phyloP scores from a whole-genome alignment of 2,329 filamentous ascomycete genomes.

The Xylariaceae sp. region DNA sequence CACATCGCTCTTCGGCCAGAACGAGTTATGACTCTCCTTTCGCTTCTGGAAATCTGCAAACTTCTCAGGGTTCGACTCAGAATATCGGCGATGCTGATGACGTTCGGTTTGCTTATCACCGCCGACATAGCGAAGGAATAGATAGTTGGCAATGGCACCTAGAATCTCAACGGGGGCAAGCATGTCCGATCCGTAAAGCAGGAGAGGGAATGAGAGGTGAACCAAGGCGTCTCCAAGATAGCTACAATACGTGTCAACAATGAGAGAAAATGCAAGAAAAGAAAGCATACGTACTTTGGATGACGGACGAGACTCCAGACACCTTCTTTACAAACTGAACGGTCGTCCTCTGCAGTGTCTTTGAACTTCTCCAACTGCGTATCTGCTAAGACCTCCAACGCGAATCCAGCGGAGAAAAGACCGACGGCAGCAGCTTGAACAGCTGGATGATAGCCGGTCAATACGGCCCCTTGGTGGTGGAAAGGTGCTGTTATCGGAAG shows the following conservation, averaged over 20 bases:
- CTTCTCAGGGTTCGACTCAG: conserved; percentile 46
- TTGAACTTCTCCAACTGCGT: conserved; percentile 48
- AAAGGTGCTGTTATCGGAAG: conserved; percentile 55
- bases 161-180: conserved; percentile 52
- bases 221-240: conserved; percentile 59
- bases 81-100: conserved; percentile 50
- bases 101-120: conserved; percentile 54
- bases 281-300: conserved; percentile 49
- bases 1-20: conserved; percentile 53
- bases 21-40: conserved; percentile 52
- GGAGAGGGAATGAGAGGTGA: conserved; percentile 55
- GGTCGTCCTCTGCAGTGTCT: conserved; percentile 36
- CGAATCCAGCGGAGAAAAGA: conserved; percentile 53
- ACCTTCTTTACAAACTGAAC: conserved; percentile 48
- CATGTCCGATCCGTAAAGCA: conserved; percentile 51
- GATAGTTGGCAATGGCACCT: conserved; percentile 55
- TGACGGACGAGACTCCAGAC: conserved; percentile 60
- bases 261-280: background rate
- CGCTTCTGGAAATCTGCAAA: conserved; percentile 50
- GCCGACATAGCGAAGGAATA: conserved; percentile 53
- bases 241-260: conserved; percentile 32
- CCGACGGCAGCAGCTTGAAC: conserved; percentile 45
- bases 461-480: conserved; percentile 36
- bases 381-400: conserved; percentile 54
- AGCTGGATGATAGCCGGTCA: conserved; percentile 26